Evolutionary conservation across 257 asterid species (phyloP).

Genomic region (Echites panduratus): DNA sequence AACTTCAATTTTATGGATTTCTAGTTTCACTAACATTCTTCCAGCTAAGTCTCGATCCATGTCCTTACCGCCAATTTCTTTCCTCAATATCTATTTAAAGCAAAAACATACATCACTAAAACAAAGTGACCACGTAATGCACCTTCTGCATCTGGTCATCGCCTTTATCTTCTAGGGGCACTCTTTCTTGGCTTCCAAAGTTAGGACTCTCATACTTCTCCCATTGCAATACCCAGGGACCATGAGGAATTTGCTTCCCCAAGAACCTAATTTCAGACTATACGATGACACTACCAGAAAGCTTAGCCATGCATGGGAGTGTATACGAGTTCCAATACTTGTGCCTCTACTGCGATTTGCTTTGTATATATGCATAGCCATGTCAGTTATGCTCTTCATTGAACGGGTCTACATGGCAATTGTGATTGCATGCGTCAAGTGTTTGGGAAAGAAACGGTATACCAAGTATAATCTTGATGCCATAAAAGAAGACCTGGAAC

Average conservation of each 20-base stretch:
- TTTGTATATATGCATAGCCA: slow-evolving; percentile 54
- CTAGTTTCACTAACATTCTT: slow-evolving; percentile 29
- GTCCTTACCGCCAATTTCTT: slow-evolving; percentile 24
- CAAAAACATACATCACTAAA: slow-evolving; percentile 20
- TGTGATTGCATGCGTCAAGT: slow-evolving; percentile 58
- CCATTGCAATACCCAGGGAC: slow-evolving; percentile 5
- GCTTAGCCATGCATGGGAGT: slow-evolving; percentile 52
- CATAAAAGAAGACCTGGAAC: slow-evolving; percentile 56
- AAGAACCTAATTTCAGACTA: slow-evolving; percentile 27
- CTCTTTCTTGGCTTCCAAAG: slow-evolving; percentile 16
- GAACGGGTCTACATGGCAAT: slow-evolving; percentile 86
- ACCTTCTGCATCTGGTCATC: slow-evolving; percentile 28
- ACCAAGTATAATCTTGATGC: slow-evolving; percentile 72
- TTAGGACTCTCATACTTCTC: slow-evolving; percentile 17
- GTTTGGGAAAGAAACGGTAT: slow-evolving; percentile 61
- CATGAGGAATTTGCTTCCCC: slow-evolving; percentile 54
- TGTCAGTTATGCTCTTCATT: slow-evolving; percentile 81
- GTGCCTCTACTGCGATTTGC: slow-evolving; percentile 57
- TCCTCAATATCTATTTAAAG: slow-evolving; percentile 40
- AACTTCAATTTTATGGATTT: slow-evolving; percentile 25
- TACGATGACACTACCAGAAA: slow-evolving; percentile 45
- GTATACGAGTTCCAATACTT: slow-evolving; percentile 53
- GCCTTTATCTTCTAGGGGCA: slow-evolving; percentile 24
- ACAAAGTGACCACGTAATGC: slow-evolving; percentile 20
- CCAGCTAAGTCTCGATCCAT: slow-evolving; percentile 32